Percentiles rank a stretch among this genome's conserved stretches.
Evolutionary conservation across 768 basidiomycete species (phyloP).

Genomic region (Filobasidium floriforme): DNA sequence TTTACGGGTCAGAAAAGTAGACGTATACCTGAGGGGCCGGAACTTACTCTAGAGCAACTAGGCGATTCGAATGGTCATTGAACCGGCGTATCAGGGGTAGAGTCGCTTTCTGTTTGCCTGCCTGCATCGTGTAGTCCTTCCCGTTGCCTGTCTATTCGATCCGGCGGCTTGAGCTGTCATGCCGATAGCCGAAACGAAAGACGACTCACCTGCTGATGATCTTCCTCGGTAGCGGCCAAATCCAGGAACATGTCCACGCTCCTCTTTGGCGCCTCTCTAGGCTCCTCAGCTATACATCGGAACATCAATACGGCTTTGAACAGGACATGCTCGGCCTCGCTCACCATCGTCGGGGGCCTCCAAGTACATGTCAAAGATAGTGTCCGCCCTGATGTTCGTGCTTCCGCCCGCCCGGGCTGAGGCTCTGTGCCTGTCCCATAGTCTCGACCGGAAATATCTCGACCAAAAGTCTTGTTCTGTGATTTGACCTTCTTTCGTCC

Average conservation of each 20-base stretch:
- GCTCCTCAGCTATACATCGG: slow-evolving; percentile 59
- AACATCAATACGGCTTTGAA: slow-evolving; percentile 11
- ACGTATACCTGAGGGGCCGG: background rate
- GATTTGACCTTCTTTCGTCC: slow-evolving; percentile 70
- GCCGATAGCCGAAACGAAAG: background rate
- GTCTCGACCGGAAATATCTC: slow-evolving; percentile 89
- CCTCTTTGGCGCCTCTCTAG: slow-evolving; percentile 60
- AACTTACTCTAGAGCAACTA: slow-evolving; percentile 19
- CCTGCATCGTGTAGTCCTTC: slow-evolving; percentile 89
- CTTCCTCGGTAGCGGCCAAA: slow-evolving; percentile 78
- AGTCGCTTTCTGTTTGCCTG: slow-evolving; percentile 77
- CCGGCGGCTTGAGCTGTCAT: slow-evolving; percentile 13
- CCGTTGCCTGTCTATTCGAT: slow-evolving; percentile 68
- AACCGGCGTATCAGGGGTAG: slow-evolving; percentile 92
- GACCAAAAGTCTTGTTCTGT: slow-evolving; percentile 91
- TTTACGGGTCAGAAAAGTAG: background rate
- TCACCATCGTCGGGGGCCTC: slow-evolving; percentile 89
- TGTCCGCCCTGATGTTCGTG: slow-evolving; percentile 57
- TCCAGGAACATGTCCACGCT: slow-evolving; percentile 71
- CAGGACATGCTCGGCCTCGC: slow-evolving; percentile 30
- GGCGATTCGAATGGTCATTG: slow-evolving; percentile 82
- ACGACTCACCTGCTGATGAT: slow-evolving; percentile 71
- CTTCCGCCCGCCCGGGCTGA: slow-evolving; percentile 71
- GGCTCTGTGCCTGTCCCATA: slow-evolving; percentile 91
- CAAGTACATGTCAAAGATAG: slow-evolving; percentile 92